Evolutionary conservation across 1,139 yeast species (phyloP), one percentile per base, ranked within the genome.

Genomic region (Geotrichum armillariae): DNA sequence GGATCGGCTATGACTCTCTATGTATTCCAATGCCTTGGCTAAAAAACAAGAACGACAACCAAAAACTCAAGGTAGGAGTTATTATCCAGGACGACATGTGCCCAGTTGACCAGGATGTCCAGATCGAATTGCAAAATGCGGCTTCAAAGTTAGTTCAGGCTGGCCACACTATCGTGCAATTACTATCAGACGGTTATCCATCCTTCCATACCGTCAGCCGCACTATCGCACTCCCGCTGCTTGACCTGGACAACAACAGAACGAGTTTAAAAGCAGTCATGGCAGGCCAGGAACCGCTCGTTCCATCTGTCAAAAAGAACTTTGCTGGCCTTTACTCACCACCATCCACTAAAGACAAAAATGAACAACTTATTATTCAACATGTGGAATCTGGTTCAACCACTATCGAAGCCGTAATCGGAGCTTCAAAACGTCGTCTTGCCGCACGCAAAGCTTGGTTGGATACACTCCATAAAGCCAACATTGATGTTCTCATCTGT

Each of bases 11-110:
- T 8, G 88, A 83, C 60, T 77, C 78, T 8, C 71, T 72, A 48
- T 62, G 71, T 32, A 58, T 76, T 16, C 75, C 76, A 27, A 55
- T 78, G 52, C 77, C 78, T 9, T 79, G 83, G 83, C 72, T n/a
- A n/a, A 22, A 38, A 29, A 42, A 27, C 29, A 40, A 22, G 3
- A 9, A 39, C 22, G 41, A 34, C 12, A 32, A 32, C 17, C 17
- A 33, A 6, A 25, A 31, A 9, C 31, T 47, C 14, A 44, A 31
- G 11, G 29, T 52, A 29, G 54, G 54, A 8, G 18, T 49, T 8
- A 34, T 47, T n/a, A 14, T 35, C 11, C 44, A 47, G 18, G 49
- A 49, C 18, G 49, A 41, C 32, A 33, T 16, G 4, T 37, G 33
- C 11, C 41, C 39, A 6, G 41, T 47, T 21, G 38, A 41, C 20